Conservation (phyloP, 305 asterid genomes). For the Fraxinus floribunda region DNA sequence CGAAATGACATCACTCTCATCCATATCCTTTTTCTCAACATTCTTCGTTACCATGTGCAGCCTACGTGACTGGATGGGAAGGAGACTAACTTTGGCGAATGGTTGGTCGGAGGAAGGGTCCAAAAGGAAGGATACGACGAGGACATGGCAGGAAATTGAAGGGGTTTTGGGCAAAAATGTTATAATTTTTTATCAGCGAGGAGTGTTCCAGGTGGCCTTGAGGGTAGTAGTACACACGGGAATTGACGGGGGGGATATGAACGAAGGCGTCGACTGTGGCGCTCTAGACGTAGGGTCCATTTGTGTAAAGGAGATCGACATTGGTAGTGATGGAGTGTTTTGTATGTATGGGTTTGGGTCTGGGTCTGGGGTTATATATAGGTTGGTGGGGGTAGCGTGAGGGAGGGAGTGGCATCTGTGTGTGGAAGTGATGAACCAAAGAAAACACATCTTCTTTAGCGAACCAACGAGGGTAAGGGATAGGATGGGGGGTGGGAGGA, state of each 20-base stretch:
- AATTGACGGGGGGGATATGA: conserved; percentile 30
- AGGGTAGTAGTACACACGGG: conserved; percentile 58
- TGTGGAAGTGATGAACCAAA: background rate
- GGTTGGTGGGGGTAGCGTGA: background rate
- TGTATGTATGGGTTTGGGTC: background rate
- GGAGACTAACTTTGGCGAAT: conserved; percentile 30
- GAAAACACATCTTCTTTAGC: background rate
- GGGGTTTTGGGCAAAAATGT: background rate
- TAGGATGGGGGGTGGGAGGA: too few relatives aligned
- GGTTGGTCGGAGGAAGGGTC: conserved; percentile 41
- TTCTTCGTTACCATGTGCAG: background rate
- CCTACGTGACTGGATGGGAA: conserved; percentile 19
- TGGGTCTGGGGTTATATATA: background rate
- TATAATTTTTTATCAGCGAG: background rate
- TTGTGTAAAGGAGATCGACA: conserved; percentile 24
- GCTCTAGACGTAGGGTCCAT: conserved; percentile 45
- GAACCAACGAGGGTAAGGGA: too few relatives aligned
- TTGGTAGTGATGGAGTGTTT: conserved; percentile 14
- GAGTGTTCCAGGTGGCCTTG: conserved; percentile 58
- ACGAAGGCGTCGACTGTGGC: conserved; percentile 44
- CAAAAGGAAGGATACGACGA: conserved; percentile 35
- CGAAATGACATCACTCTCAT: conserved; percentile 31
- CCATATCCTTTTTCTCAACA: background rate
- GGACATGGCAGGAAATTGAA: conserved; percentile 36
- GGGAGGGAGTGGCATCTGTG: background rate